Evolutionary conservation across 257 asterid genomes (phyloP).

Genomic region (Schizonepeta tenuifolia): DNA sequence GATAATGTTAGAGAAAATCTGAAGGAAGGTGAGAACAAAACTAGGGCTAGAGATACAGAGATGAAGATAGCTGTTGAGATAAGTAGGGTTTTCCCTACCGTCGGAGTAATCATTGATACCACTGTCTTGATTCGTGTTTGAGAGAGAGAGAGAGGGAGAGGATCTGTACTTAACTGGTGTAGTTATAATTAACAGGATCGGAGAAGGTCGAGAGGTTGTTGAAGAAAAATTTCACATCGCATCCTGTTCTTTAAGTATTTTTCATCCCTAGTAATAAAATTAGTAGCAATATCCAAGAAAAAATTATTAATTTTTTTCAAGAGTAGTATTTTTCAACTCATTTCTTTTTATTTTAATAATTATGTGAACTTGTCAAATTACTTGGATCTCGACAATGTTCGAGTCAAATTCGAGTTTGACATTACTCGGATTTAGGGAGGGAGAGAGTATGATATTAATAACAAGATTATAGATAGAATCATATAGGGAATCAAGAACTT

Average conservation of each 20-base stretch:
- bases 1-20: conserved; percentile 43
- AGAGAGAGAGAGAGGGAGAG: not conserved
- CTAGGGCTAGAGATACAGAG: conserved; percentile 51
- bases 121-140: not conserved
- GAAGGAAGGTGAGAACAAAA: conserved; percentile 57
- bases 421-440: no score
- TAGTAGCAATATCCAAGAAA: no score
- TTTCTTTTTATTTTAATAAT: no score
- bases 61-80: conserved; percentile 40
- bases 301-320: no score
- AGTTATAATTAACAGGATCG: not conserved
- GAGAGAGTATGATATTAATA: no score
- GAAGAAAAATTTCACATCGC: not conserved
- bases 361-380: no score
- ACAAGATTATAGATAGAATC: no score
- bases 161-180: not conserved
- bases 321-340: no score
- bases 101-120: conserved; percentile 50
- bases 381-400: no score
- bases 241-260: not conserved
- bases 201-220: not conserved
- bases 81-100: conserved; percentile 65
- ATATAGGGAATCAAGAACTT: no score
- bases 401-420: no score
- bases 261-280: no score